Percentiles rank a stretch among this genome's conserved stretches.
These are phyloP conservation scores for Acacia pycnantha DNA, from an alignment of 331 rosid species.

Conservation along the genomic window DNA sequence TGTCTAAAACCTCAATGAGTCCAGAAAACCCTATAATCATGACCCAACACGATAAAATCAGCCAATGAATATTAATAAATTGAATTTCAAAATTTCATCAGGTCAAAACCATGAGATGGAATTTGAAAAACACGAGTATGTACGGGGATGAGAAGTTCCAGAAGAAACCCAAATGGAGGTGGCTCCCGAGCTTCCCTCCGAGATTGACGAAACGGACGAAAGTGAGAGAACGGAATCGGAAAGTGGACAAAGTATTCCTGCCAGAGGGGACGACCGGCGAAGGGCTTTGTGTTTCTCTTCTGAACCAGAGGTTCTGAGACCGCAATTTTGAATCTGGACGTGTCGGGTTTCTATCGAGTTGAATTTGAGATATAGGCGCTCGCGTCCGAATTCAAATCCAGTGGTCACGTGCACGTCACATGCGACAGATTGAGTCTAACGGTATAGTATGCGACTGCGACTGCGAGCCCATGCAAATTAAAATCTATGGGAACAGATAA, in stretches of 20 bases:
- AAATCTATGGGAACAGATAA: background rate
- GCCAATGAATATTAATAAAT: background rate
- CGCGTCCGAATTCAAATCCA: conserved; percentile 73
- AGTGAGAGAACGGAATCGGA: background rate
- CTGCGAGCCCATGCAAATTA: background rate
- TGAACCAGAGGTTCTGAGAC: conserved; percentile 29
- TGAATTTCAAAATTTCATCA: background rate
- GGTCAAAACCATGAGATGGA: background rate
- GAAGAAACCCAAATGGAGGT: background rate
- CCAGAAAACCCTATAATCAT: conserved; percentile 21
- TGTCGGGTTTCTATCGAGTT: conserved; percentile 33
- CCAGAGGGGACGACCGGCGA: background rate
- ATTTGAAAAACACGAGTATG: background rate
- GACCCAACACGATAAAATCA: background rate
- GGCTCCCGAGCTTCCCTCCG: conserved; percentile 18
- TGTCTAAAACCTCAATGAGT: conserved; percentile 23
- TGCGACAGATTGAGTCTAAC: conserved; percentile 38
- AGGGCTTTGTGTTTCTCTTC: conserved; percentile 27
- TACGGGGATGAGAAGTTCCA: conserved; percentile 5
- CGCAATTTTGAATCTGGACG: conserved; percentile 55
- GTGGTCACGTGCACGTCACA: conserved; percentile 59
- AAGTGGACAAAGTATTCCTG: background rate
- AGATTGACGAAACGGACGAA: background rate
- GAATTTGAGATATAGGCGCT: conserved; percentile 55
- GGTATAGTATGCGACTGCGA: conserved; percentile 36